Base-by-base conservation (phyloP, 1,284 basidiomycete genomes). In the Vanrija humicola region DNA sequence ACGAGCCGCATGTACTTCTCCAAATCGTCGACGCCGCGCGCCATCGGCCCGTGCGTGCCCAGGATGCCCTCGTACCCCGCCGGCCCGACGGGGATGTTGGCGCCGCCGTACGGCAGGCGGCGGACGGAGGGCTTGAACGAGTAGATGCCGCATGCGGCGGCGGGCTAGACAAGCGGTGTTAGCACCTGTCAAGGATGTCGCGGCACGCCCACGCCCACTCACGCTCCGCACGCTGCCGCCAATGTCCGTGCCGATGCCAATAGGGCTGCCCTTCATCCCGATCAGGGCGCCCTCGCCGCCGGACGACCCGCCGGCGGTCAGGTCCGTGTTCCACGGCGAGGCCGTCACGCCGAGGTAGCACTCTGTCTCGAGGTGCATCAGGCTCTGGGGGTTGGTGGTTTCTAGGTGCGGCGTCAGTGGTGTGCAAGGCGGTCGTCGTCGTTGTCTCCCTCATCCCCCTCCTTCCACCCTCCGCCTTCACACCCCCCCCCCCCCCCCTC, bases 211-310 rank as follows among this genome's bases (percentile, higher is more conserved):
- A 23, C 21, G 21, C 21, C 14, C 0, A 51, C 52, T 43, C 44
- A 54, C 53, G 26, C 44, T 70, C 1, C 73, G 66, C 52, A 74
- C 56, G 3, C 63, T 66, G 1, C 76, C 76, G 12, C 78, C 77
- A 14, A 78, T 71, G 56, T 79, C 78, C 12, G 74, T 76, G 2
- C 78, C 78, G 12, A 79, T 60, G 9, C 60, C 60, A 1, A 62
- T 38, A 3, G 56, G 51, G 0, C 51, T 55, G 7, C 74, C 79
- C 6, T 62, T 59, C 44, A 72, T 58, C 2, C 70, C 74, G 9
- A 79, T 54, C 9, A 78, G 60, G 0, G 77, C 77, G 9, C 76
- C 77, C 59, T 79, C 77, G 8, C 78, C 78, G 16, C 79, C 79
- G 8, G 61, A 65, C 0, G 66, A 70, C 0, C 79, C 79, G 15